Evolutionary conservation across 768 basidiomycete species (phyloP).

Genomic region (Roridomyces roridus): DNA sequence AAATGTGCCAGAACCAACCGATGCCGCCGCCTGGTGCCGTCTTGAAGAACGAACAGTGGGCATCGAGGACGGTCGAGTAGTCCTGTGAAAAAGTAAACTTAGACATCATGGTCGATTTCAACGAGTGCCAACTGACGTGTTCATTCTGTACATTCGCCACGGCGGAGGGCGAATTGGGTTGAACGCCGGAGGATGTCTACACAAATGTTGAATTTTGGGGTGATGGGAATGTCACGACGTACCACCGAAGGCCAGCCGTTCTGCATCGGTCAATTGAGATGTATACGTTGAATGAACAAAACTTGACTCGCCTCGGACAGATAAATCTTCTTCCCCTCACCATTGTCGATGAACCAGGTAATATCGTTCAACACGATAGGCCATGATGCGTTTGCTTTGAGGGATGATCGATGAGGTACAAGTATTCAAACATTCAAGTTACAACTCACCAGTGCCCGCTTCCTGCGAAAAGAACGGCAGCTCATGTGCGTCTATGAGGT

Average conservation of each 20-base stretch:
- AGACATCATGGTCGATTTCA: slow-evolving; percentile 1
- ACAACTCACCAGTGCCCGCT: slow-evolving; percentile 58
- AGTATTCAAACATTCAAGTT: not conserved
- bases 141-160: slow-evolving; percentile 69
- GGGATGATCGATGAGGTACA: not conserved
- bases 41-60: slow-evolving; percentile 69
- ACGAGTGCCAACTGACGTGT: slow-evolving; percentile 43
- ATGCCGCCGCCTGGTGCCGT: slow-evolving; percentile 62
- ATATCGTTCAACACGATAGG: slow-evolving; percentile 63
- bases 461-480: slow-evolving; percentile 68
- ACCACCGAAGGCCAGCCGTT: slow-evolving; percentile 78
- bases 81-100: slow-evolving; percentile 42
- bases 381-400: slow-evolving; percentile 63
- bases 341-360: slow-evolving; percentile 71
- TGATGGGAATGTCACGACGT: not conserved
- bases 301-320: slow-evolving; percentile 69
- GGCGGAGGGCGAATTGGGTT: slow-evolving; percentile 69
- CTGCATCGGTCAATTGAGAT: no score
- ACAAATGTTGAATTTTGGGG: not conserved
- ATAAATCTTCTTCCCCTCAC: slow-evolving; percentile 76
- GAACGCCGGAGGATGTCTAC: slow-evolving; percentile 58
- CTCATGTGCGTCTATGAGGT: slow-evolving; percentile 73
- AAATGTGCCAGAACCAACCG: slow-evolving; percentile 86
- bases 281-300: no score
- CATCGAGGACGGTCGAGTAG: slow-evolving; percentile 69